Percentiles rank a stretch among this genome's conserved stretches.
Evolutionary conservation across 495 filamentous ascomycete species (phyloP).

Genomic region (Penicillium cinerascens): DNA sequence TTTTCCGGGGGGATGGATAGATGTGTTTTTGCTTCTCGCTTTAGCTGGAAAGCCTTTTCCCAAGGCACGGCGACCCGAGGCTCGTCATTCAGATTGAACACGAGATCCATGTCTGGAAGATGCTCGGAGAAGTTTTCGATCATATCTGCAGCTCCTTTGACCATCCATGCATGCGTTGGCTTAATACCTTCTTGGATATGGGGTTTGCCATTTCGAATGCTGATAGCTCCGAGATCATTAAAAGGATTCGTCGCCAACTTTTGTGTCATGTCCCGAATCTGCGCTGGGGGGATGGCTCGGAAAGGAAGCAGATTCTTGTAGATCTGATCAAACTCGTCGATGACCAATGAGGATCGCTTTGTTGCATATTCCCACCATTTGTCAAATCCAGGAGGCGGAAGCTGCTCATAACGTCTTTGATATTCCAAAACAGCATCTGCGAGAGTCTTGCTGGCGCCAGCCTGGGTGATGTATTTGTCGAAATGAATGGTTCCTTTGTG

Average conservation of each 20-base stretch:
- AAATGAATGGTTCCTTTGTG: slow-evolving; percentile 37
- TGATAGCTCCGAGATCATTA: slow-evolving; percentile 48
- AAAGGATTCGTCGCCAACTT: slow-evolving; percentile 44
- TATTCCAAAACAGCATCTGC: slow-evolving; percentile 41
- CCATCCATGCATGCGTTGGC: slow-evolving; percentile 55
- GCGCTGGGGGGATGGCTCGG: slow-evolving; percentile 61
- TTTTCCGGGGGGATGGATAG: slow-evolving; percentile 17
- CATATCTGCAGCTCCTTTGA: slow-evolving; percentile 57
- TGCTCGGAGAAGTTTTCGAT: slow-evolving; percentile 65
- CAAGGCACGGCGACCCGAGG: slow-evolving; percentile 72
- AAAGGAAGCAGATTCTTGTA: slow-evolving; percentile 67
- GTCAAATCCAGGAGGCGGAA: slow-evolving; percentile 50
- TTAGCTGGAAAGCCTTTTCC: slow-evolving; percentile 48
- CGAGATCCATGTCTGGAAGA: slow-evolving; percentile 76
- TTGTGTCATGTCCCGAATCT: slow-evolving; percentile 50
- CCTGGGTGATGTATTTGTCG: slow-evolving; percentile 33
- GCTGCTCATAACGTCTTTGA: slow-evolving; percentile 40
- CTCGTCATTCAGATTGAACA: slow-evolving; percentile 75
- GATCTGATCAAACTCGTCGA: slow-evolving; percentile 77
- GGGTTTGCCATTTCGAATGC: slow-evolving; percentile 44
- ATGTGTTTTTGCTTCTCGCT: slow-evolving; percentile 31
- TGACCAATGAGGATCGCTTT: slow-evolving; percentile 56
- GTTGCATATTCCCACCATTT: slow-evolving; percentile 73
- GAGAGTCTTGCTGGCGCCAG: slow-evolving; percentile 36
- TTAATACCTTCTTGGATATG: slow-evolving; percentile 42